Evolutionary conservation across 371 early-diverging fungal species (phyloP).

Genomic region (Blakeslea trispora): DNA sequence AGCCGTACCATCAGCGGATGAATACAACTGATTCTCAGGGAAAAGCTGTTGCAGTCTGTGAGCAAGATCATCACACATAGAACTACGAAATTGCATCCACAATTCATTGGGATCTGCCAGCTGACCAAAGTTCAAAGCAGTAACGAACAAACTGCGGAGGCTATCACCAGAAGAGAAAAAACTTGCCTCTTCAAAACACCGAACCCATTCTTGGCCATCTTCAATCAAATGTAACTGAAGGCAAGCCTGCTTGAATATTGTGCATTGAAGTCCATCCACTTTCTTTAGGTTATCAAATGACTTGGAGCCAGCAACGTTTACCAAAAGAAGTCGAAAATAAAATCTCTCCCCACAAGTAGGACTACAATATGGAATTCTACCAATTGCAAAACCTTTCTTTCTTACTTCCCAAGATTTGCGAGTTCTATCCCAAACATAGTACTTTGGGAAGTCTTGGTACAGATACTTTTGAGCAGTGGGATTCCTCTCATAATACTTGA

Average conservation of each 20-base stretch:
- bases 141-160: background rate
- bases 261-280: background rate
- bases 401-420: background rate
- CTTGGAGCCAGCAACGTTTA: background rate
- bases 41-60: background rate
- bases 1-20: background rate
- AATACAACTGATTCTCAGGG: background rate
- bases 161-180: background rate
- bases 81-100: background rate
- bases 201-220: background rate
- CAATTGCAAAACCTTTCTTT: conserved; percentile 5
- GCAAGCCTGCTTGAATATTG: background rate
- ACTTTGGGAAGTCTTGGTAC: conserved; percentile 11
- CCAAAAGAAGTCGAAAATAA: background rate
- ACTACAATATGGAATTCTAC: conserved; percentile 1
- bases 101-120: background rate
- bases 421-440: conserved; percentile 1
- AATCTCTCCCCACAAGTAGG: background rate
- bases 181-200: background rate
- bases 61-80: background rate
- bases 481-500: background rate
- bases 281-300: background rate
- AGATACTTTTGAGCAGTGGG: background rate
- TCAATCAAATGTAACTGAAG: background rate
- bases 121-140: background rate